Percentiles rank a stretch among this genome's conserved stretches.
phyloP scores from a whole-genome alignment of 305 asterid species.

The Salvia sclarea region DNA sequence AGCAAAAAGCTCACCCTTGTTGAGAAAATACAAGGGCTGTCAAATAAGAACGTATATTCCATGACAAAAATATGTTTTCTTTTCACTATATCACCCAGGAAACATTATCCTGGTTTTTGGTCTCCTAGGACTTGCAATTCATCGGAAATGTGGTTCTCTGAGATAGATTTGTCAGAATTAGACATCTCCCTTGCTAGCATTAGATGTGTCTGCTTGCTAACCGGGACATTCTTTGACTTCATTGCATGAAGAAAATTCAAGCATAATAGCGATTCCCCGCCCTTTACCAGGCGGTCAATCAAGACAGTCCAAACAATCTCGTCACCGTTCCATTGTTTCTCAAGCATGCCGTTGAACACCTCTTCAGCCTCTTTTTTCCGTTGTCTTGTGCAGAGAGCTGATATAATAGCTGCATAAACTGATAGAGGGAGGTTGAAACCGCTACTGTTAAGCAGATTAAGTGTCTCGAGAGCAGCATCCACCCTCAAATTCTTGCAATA shows the following conservation, averaged over 20 bases:
- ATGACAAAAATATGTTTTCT: constrained; percentile 18
- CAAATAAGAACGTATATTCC: constrained; percentile 28
- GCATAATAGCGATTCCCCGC: constrained; percentile 60
- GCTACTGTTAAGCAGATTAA: constrained; percentile 43
- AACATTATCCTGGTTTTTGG: constrained; percentile 37
- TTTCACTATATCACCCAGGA: constrained; percentile 13
- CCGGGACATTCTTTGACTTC: constrained; percentile 56
- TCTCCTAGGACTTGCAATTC: constrained; percentile 34
- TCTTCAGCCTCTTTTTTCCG: constrained; percentile 58
- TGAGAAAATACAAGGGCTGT: constrained; percentile 25
- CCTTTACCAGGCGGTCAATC: constrained; percentile 81
- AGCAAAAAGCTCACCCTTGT: constrained; percentile 32
- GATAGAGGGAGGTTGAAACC: constrained; percentile 63
- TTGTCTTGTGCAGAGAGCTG: constrained; percentile 55
- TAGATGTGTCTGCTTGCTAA: constrained; percentile 56
- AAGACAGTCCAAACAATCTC: constrained; percentile 94
- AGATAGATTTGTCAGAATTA: constrained; percentile 39
- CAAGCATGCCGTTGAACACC: constrained; percentile 70
- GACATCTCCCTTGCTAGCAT: constrained; percentile 67
- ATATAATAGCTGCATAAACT: constrained; percentile 51
- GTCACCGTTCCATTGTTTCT: constrained; percentile 64
- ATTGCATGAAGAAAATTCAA: constrained; percentile 62
- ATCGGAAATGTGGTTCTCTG: constrained; percentile 37
- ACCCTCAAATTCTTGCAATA: constrained; percentile 75
- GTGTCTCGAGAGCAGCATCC: constrained; percentile 55